Conservation (phyloP, 345 rosid species). For the Arabidopsis thaliana region TAIR10.1 NC_003070.9:12056001-12056500, state of each 20-base stretch:
- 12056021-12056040: conserved; percentile 30
- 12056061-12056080: not conserved
- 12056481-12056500: not conserved
- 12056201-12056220: conserved; percentile 42
- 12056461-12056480: conserved; percentile 16
- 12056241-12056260: conserved; percentile 38
- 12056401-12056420: conserved; percentile 60
- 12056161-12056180: conserved; percentile 24
- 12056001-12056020: no score
- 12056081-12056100: not conserved
- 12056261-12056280: conserved; percentile 42
- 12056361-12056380: not conserved
- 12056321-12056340: conserved; percentile 16
- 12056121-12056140: conserved; percentile 20
- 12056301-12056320: conserved; percentile 43
- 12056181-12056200: conserved; percentile 43
- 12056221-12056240: conserved; percentile 45
- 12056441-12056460: conserved; percentile 39
- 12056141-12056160: conserved; percentile 3
- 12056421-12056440: conserved; percentile 48
- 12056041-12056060: conserved; percentile 2
- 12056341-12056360: not conserved
- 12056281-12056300: conserved; percentile 37
- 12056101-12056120: not conserved
- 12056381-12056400: conserved; percentile 56